Percentiles rank a stretch among this genome's conserved stretches.
Evolutionary conservation across 2,329 filamentous ascomycete species (phyloP).

Genomic region (Pyrenophora tritici-repentis): DNA sequence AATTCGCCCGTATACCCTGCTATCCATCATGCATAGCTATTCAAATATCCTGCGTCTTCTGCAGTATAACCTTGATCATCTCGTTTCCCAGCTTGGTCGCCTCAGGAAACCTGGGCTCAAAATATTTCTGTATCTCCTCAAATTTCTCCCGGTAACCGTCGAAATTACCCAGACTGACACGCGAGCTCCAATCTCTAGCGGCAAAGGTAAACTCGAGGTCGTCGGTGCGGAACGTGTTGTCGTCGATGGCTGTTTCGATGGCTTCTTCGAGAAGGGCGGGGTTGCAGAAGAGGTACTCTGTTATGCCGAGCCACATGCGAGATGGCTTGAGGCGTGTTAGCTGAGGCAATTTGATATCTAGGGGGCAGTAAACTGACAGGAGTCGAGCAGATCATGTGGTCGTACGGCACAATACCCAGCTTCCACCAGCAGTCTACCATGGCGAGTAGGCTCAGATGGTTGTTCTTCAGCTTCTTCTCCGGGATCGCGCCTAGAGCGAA

Average conservation of each 20-base stretch:
- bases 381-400: constrained; percentile 99
- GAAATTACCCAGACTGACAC: constrained; percentile 88
- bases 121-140: constrained; percentile 86
- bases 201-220: constrained; percentile 98
- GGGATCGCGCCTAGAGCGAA: constrained; percentile 80
- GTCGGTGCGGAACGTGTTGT: constrained; percentile 90
- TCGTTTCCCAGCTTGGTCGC: constrained; percentile 88
- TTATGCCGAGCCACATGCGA: constrained; percentile 94
- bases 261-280: constrained; percentile 79
- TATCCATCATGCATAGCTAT: too few relatives aligned
- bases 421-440: constrained; percentile 99
- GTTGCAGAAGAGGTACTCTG: constrained; percentile 92
- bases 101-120: constrained; percentile 85
- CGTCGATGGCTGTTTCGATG: constrained; percentile 82
- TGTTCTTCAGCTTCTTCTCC: constrained; percentile 77
- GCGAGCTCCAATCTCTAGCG: constrained; percentile 92
- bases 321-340: constrained; percentile 64
- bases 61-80: constrained; percentile 95
- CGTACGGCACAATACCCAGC: constrained; percentile 90
- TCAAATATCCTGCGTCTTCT: constrained; percentile 63
- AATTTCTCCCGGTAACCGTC: constrained; percentile 92
- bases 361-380: constrained; percentile 59
- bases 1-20: too few relatives aligned
- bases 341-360: not conserved
- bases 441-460: constrained; percentile 87